Base-by-base conservation (phyloP, 768 basidiomycete genomes). In the Naganishia vaughanmartiniae region DNA sequence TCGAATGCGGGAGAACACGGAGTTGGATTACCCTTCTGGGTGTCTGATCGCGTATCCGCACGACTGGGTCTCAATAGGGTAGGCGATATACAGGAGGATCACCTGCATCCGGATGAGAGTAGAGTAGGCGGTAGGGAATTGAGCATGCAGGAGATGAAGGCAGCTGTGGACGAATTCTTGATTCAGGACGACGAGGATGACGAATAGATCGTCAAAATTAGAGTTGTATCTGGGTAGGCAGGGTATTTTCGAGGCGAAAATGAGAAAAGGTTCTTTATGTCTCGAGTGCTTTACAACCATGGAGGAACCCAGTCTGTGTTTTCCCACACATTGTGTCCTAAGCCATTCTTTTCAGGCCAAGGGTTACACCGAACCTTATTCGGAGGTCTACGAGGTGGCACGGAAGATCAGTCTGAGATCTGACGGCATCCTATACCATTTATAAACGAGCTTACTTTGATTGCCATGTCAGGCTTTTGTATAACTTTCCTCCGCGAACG, bases 241-340 rank as follows among this genome's bases (percentile, higher is more conserved):
- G 10, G 33, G 54, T 31, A 31, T 10, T 31, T 54, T 24, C 54
- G 12, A 11, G 54, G 24, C 28, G 33, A 1, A 28, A 17, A 21
- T 3, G 17, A 7, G 30, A 14, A n/a, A 54, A 33, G 31, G 54
- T 31, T 21, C 30, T 7, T n/a, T 33, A 55, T 34, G 33, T 21
- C 54, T 51, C 6, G 48, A 12, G 48, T 30, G 26, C 34, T 42
- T 26, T 45, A 63, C 39, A 45, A 45, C 71, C 71, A 79, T 6
- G 80, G 79, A 15, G 71, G 65, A 1, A 77, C 77, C 80, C 79
- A 80, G 58, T 67, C 60, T 31, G 73, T 78, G 30, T 71, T 67
- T 66, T 77, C 76, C 80, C 80, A 81, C 1, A 81, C 78, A 73
- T 81, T 81, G 42, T 73, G 76, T 33, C 73, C 71, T 17, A 81